A percentile compares a stretch with the other conserved stretches of the same genome.
Conservation (phyloP, 2,329 filamentous ascomycete genomes). For the Pyricularia pennisetigena region DNA sequence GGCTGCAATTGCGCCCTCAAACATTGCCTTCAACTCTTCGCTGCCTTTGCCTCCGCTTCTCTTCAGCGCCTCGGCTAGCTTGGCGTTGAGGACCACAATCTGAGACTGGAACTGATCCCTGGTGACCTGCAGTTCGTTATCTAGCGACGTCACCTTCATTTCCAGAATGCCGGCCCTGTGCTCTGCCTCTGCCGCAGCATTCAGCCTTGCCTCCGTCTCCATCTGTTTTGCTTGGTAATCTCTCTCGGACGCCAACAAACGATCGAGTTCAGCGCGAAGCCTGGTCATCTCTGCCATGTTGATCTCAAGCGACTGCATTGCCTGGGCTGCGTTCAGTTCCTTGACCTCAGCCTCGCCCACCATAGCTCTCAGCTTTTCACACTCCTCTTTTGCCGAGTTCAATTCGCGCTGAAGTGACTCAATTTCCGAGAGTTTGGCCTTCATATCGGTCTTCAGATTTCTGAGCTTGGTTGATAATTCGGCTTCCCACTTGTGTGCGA, state of each 20-base stretch:
- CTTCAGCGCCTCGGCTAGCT: constrained; percentile 28
- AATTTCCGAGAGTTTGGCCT: constrained; percentile 49
- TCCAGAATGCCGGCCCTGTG: constrained; percentile 48
- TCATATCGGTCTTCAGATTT: constrained; percentile 59
- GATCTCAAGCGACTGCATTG: constrained; percentile 51
- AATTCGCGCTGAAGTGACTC: constrained; percentile 48
- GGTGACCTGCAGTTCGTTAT: constrained; percentile 34
- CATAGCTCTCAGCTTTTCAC: constrained; percentile 53
- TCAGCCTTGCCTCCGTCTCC: constrained; percentile 45
- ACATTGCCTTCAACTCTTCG: constrained; percentile 22
- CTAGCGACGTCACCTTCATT: constrained; percentile 43
- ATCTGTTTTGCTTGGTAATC: constrained; percentile 55
- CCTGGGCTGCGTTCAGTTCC: constrained; percentile 54
- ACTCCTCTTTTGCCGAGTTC: constrained; percentile 46
- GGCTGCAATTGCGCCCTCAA: constrained; percentile 37
- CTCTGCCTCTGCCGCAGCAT: constrained; percentile 48
- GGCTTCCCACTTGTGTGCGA: constrained; percentile 70
- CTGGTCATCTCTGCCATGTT: constrained; percentile 50
- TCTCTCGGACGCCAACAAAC: constrained; percentile 50
- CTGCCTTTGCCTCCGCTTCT: constrained; percentile 11
- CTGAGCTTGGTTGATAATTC: constrained; percentile 59
- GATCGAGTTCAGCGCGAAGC: constrained; percentile 47
- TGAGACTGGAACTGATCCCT: constrained; percentile 36
- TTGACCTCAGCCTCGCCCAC: constrained; percentile 61
- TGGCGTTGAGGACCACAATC: constrained; percentile 33